Base-by-base conservation (phyloP, 768 basidiomycete species). In the Tylopilus sp. region DNA sequence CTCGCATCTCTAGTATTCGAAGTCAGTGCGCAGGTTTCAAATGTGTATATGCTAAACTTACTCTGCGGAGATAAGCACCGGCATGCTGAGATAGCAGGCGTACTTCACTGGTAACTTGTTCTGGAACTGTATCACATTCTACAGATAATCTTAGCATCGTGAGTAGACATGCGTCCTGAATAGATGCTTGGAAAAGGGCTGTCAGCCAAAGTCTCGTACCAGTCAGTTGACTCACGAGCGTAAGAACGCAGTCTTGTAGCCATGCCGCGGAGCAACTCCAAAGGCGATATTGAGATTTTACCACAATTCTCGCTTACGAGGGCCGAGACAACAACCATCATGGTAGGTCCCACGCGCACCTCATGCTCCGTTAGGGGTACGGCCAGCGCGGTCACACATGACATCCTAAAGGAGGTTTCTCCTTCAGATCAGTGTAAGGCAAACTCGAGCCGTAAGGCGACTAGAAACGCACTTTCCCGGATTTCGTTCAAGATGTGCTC, bases 151-250 rank as follows among this genome's bases (percentile, higher is more conserved):
- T 78, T 31, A 91, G 68, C 84, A 92, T 87, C 4, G 84, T 77
- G 29, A 92, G 64, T 28, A 93, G 69, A 54, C 82, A 82, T 5
- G 82, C 82, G 53, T 93, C 90, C 63, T 88, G 86, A 9, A 92
- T 80, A 26, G 84, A 73, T 30, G 79, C 89, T 92, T 55, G 45
- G 12, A 22, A 44, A 29, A 36, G 6, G 46, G 13, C 22, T 6
- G 26, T 48, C 42, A 54, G 40, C 37, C n/a, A 41, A 31, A 24
- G 31, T 43, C 50, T 58, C 46, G 40, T 55, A 52, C 57, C 40
- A 57, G 55, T 38, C 22, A 37, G 65, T 62, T 45, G 22, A 67
- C 80, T 63, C 57, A 84, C 85, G 63, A 45, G 74, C 61, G 59
- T 75, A 78, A 3, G 60, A 62, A 14, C 58, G 52, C 10, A 87